phyloP scores from a whole-genome alignment of 306 rosid genomes.

The Argentina anserina region DNA sequence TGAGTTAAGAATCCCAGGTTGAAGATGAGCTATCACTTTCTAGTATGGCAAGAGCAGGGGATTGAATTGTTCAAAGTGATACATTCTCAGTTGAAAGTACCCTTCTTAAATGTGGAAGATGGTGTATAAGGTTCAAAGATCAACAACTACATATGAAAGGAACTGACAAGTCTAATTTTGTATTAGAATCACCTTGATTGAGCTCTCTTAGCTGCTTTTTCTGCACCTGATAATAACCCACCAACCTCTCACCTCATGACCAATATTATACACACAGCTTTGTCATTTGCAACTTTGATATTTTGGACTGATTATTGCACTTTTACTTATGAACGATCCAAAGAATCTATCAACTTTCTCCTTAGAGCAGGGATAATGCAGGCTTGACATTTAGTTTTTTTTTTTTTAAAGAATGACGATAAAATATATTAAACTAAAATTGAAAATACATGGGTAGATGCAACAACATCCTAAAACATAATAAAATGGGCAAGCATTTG shows the following conservation, averaged over 20 bases:
- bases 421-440: too few relatives aligned
- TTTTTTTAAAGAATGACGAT: too few relatives aligned
- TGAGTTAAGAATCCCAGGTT: neutral
- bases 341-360: too few relatives aligned
- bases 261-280: neutral
- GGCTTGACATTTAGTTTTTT: neutral
- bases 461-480: too few relatives aligned
- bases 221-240: constrained; percentile 30
- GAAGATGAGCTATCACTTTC: constrained; percentile 7
- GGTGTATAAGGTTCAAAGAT: constrained; percentile 22
- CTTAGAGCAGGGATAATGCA: constrained; percentile 1
- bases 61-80: neutral
- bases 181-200: constrained; percentile 42
- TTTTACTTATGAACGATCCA: too few relatives aligned
- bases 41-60: constrained; percentile 14
- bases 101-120: neutral
- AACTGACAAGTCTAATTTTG: constrained; percentile 19
- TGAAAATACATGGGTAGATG: too few relatives aligned
- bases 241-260: constrained; percentile 26
- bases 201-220: constrained; percentile 23
- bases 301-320: neutral
- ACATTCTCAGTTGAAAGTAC: constrained; percentile 5
- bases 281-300: neutral
- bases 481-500: too few relatives aligned
- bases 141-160: neutral